These are phyloP conservation scores for Ceratocystis papillata DNA, from an alignment of 2,329 filamentous ascomycete genomes.

Conservation along the genomic window DNA sequence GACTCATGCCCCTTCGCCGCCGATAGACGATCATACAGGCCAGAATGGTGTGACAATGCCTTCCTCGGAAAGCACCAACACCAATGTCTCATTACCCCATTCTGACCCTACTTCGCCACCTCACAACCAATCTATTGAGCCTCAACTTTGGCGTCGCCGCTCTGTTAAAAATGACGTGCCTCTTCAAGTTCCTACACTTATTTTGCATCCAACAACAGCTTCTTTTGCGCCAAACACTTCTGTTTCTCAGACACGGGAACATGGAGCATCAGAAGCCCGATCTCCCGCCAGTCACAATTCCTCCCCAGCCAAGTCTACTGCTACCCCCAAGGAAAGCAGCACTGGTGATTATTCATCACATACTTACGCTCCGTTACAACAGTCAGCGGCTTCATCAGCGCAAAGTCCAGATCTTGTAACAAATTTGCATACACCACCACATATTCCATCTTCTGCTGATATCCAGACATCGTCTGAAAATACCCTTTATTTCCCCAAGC, in stretches of 20 bases:
- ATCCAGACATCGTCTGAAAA: slow-evolving; percentile 30
- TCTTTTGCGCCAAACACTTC: not conserved
- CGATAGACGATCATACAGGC: not conserved
- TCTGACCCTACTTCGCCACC: not conserved
- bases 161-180: slow-evolving; percentile 41
- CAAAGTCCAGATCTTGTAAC: too few species aligned
- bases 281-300: not conserved
- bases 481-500: slow-evolving; percentile 33
- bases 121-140: slow-evolving; percentile 18
- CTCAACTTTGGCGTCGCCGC: slow-evolving; percentile 41
- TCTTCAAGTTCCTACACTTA: slow-evolving; percentile 39
- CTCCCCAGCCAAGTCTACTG: not conserved
- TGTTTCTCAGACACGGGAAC: not conserved
- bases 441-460: not conserved
- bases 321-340: not conserved
- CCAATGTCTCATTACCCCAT: not conserved
- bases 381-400: not conserved
- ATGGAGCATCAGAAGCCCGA: not conserved
- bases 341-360: not conserved
- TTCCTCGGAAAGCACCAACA: not conserved
- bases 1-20: not conserved
- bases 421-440: not conserved
- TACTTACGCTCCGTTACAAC: not conserved
- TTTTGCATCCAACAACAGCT: slow-evolving; percentile 4
- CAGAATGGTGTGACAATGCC: not conserved